These are phyloP conservation scores for Ogataea zsoltii DNA, from an alignment of 805 yeast species.

Conservation along the genomic window DNA sequence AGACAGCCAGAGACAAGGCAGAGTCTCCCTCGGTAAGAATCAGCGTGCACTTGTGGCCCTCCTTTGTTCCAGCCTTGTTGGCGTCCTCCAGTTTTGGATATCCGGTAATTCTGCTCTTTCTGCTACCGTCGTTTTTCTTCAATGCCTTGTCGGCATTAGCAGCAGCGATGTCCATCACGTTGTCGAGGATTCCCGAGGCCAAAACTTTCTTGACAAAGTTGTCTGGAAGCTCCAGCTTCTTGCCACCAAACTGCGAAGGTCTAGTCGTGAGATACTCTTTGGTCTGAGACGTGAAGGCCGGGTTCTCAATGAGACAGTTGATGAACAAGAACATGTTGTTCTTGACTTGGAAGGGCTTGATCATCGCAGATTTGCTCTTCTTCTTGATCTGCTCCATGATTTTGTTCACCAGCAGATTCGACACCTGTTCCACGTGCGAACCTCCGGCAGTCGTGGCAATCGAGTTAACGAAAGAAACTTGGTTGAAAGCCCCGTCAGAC, in stretches of 20 bases:
- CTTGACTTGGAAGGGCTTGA: slow-evolving; percentile 85
- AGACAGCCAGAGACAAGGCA: slow-evolving; percentile 87
- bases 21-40: slow-evolving; percentile 97
- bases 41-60: slow-evolving; percentile 88
- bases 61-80: slow-evolving; percentile 91
- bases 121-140: slow-evolving; percentile 84
- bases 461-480: slow-evolving; percentile 94
- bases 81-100: slow-evolving; percentile 93
- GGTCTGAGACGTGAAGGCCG: slow-evolving; percentile 96
- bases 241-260: slow-evolving; percentile 84
- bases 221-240: slow-evolving; percentile 71
- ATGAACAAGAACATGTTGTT: slow-evolving; percentile 88
- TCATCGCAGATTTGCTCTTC: slow-evolving; percentile 60
- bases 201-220: slow-evolving; percentile 70
- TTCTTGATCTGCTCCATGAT: slow-evolving; percentile 73
- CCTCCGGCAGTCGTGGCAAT: slow-evolving; percentile 98
- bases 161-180: slow-evolving; percentile 78
- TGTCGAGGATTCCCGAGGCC: slow-evolving; percentile 71
- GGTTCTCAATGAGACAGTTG: slow-evolving; percentile 92
- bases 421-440: slow-evolving; percentile 83
- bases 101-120: slow-evolving; percentile 82
- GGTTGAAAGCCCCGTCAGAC: slow-evolving; percentile 87
- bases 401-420: slow-evolving; percentile 82
- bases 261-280: slow-evolving; percentile 94
- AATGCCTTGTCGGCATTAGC: slow-evolving; percentile 86